Conservation (phyloP, 306 rosid species). For the Senna siamea region DNA sequence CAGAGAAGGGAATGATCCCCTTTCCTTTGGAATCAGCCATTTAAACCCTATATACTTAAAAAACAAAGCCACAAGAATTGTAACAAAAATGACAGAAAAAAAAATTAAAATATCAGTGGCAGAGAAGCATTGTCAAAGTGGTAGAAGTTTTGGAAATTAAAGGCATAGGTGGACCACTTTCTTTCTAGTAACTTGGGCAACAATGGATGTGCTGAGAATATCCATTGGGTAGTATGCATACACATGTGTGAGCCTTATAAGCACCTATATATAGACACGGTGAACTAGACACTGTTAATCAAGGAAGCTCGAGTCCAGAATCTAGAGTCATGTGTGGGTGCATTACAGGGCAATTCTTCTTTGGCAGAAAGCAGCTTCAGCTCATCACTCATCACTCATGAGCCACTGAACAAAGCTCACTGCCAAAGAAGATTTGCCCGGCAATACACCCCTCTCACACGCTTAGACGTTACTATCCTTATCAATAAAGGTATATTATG, state of each 20-base stretch:
- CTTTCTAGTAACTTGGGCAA: conserved; percentile 13
- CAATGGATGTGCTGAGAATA: conserved; percentile 41
- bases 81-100: not conserved
- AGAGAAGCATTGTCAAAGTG: not conserved
- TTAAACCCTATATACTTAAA: not conserved
- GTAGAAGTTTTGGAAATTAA: not conserved
- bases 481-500: not conserved
- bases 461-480: not conserved
- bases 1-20: not conserved
- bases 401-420: conserved; percentile 22
- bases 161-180: conserved; percentile 34
- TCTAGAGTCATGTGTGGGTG: conserved; percentile 37
- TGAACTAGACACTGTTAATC: not conserved
- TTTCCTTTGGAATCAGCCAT: not conserved
- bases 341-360: conserved; percentile 57
- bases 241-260: not conserved
- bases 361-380: conserved; percentile 39
- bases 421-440: conserved; percentile 73
- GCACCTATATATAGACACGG: conserved; percentile 35
- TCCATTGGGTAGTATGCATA: not conserved
- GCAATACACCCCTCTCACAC: conserved; percentile 41
- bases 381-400: not conserved
- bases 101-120: not conserved
- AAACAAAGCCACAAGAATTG: not conserved
- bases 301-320: not conserved